Percentiles rank a stretch among this genome's conserved stretches.
These are phyloP conservation scores for Myrmaecium sp. DNA, from an alignment of 2,329 filamentous ascomycete species.

Conservation along the genomic window DNA sequence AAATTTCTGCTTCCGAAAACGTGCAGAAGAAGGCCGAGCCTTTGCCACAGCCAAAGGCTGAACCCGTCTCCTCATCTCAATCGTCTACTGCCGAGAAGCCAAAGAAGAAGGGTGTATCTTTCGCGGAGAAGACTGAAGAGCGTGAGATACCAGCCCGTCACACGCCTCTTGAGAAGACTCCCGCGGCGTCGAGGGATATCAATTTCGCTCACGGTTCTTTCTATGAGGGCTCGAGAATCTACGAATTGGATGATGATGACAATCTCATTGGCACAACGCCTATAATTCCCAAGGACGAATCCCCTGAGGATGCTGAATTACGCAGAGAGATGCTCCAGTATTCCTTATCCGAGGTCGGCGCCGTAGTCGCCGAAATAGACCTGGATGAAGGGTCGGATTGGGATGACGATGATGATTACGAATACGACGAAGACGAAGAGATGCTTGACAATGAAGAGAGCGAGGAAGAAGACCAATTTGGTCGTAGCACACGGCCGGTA, in stretches of 20 bases:
- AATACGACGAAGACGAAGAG: constrained; percentile 25
- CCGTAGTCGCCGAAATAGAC: constrained; percentile 82
- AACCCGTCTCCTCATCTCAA: no score
- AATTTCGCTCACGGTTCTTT: constrained; percentile 13
- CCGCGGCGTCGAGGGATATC: no score
- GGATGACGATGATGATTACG: constrained; percentile 32
- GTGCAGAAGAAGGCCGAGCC: no score
- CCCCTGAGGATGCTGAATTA: constrained; percentile 60
- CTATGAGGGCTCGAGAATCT: constrained; percentile 18
- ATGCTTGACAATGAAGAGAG: constrained; percentile 32
- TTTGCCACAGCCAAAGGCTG: no score
- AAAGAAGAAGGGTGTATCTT: constrained; percentile 49
- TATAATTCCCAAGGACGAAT: constrained; percentile 57
- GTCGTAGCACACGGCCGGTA: constrained; percentile 49
- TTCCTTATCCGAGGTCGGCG: constrained; percentile 70
- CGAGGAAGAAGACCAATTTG: constrained; percentile 60
- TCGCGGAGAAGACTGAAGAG: constrained; percentile 42
- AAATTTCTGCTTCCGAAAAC: no score
- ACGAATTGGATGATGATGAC: constrained; percentile 27
- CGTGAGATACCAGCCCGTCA: constrained; percentile 5
- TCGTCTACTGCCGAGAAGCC: no score
- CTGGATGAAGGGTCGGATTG: constrained; percentile 47
- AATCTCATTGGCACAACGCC: constrained; percentile 25
- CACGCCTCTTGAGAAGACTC: no score
- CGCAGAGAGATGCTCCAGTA: constrained; percentile 85